Evolutionary conservation across 2,329 filamentous ascomycete genomes (phyloP).

Genomic region (Corinectria fuckeliana): DNA sequence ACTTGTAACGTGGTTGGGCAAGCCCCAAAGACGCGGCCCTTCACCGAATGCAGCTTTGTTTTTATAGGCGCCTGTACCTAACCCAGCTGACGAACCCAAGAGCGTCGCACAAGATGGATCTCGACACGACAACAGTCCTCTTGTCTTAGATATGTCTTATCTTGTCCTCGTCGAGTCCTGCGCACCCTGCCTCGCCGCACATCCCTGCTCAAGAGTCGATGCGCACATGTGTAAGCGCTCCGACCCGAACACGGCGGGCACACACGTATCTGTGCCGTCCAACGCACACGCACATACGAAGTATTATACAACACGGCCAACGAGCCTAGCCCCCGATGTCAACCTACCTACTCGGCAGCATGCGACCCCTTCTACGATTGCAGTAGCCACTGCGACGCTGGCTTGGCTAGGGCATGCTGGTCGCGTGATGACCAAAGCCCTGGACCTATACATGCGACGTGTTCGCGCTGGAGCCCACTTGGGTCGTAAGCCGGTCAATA

Average conservation of each 20-base stretch:
- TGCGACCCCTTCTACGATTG: neutral
- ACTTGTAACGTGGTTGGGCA: slow-evolving; percentile 10
- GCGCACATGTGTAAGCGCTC: neutral
- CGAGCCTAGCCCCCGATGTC: slow-evolving; percentile 2
- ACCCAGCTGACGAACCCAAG: slow-evolving; percentile 8
- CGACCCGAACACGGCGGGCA: neutral
- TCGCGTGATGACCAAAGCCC: neutral
- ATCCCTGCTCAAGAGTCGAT: slow-evolving; percentile 1
- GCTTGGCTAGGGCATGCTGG: neutral
- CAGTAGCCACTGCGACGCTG: neutral
- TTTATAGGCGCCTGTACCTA: neutral
- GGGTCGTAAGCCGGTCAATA: neutral
- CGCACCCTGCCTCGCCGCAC: neutral
- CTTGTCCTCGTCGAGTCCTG: slow-evolving; percentile 3
- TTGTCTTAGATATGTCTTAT: slow-evolving; percentile 8
- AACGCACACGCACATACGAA: neutral
- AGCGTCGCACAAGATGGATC: slow-evolving; percentile 7
- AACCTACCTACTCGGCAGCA: neutral
- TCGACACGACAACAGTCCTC: neutral
- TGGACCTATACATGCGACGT: neutral
- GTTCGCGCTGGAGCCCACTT: neutral
- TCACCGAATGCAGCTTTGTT: neutral
- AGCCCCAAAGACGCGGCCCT: neutral
- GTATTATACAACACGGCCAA: neutral
- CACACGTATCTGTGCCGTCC: neutral